Evolutionary conservation across 108 stramenopile species (phyloP), one percentile per base, ranked within the genome.

Genomic region (Cyclostephanos invisitatus): DNA sequence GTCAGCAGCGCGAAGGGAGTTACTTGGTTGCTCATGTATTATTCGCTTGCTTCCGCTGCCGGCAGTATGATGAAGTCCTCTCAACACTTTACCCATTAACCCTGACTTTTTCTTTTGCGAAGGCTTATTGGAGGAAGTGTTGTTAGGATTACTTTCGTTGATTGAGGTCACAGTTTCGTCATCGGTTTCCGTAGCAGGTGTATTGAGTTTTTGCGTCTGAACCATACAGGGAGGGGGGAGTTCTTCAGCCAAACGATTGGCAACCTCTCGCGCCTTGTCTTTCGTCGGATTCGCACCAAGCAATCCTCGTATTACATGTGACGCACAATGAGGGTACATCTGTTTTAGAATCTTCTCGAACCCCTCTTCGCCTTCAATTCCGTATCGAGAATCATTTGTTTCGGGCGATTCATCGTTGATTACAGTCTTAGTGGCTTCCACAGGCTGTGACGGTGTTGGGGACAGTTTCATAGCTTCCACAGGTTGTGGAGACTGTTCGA

Each of bases 261-360:
- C 88, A 55, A 92, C 59, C 18, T 61, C 68, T 27, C 79, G 76
- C 1, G 89, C 84, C 46, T 85, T 68, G 50, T 92, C 88, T 42
- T 81, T 65, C 29, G 75, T 64, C 5, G 88, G 86, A 62, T 88
- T 74, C 11, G 80, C 10, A 10, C 88, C 88, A 60, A 92, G 78
- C 55, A 81, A 64, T 48, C 73, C 65, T 56, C 73, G 63, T 44
- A 92, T 67, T 37, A 65, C 84, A 8, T 78, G 61, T 6, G 70
- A 64, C 18, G 84, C 75, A 37, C 64, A 86, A 59, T 72, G 71
- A 0, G 91, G 91, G 73, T 84, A 92, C 88, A 92, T 92, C 51
- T 85, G 79, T 59, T 80, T 77, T 25, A 90, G 69, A 48, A 84
- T 83, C 15, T 44, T 24, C 5, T 83, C 78, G 56, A 80, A 84